Evolutionary conservation across 805 yeast species (phyloP), one percentile per base, ranked within the genome.

Genomic region (Yarrowia porcina): DNA sequence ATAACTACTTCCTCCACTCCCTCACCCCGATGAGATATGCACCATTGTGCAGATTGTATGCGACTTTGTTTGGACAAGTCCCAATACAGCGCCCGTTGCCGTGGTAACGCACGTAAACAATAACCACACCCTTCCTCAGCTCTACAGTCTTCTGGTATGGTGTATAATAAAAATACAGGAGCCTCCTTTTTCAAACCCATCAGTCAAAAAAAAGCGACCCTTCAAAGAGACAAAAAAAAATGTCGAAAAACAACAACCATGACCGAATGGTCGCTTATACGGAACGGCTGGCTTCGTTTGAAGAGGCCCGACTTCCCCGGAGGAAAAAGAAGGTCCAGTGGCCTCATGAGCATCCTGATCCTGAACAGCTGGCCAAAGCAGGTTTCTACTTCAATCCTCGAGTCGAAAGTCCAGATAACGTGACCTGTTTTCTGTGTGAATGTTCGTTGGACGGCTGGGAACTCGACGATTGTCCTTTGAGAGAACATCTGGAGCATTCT

Each of bases 321-420:
- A 28, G 61, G 9, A 35, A 28, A 35, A 57, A 52, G 30, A 61
- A 17, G 61, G 32, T 30, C 49, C 61, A 28, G 21, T 76, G 67
- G 73, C 71, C 66, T 65, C 71, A 64, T 45, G 65, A 52, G 1
- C 63, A 62, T 9, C 70, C 75, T 13, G 57, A 63, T 11, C 44
- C 72, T 5, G 76, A 73, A 30, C 67, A 70, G 28, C 69, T 86
- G 75, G 86, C 86, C 1, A 75, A 76, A 54, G 79, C 82, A 18
- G 92, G 93, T 0, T 83, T 87, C 74, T 83, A 76, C 72, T 87
- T 75, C 71, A 78, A 80, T 52, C 91, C 85, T 32, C 75, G 77
- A 12, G 75, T 77, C 60, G 73, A 75, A 32, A 73, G 77, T 47
- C 72, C 69, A 3, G 86, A 83, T 67, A 79, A 83, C 60, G 82